Evolutionary conservation across 2,329 filamentous ascomycete genomes (phyloP).

Genomic region (Colletotrichum sp.): DNA sequence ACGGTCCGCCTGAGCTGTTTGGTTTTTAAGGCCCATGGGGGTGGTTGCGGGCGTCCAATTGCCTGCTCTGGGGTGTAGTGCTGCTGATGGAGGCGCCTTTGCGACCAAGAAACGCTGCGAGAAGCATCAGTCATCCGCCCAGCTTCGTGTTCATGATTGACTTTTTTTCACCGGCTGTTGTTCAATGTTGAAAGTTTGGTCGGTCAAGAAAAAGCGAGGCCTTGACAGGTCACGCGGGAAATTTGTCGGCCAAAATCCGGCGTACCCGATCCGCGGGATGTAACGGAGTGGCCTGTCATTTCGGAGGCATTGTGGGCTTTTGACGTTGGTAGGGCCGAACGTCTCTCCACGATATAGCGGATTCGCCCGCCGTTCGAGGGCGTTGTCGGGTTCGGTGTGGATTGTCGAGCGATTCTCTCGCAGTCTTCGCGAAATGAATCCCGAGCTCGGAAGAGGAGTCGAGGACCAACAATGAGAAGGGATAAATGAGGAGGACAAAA

Average conservation of each 20-base stretch:
- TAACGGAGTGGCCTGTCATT: conserved; percentile 10
- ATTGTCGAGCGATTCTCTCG: not conserved
- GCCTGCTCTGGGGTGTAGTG: not conserved
- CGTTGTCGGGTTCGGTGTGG: not conserved
- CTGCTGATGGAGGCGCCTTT: not conserved
- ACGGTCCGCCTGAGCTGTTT: conserved; percentile 10
- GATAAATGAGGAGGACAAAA: not conserved
- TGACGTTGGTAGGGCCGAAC: conserved; percentile 14
- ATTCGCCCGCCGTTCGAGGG: not conserved
- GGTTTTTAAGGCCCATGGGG: not conserved
- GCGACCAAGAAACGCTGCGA: not conserved
- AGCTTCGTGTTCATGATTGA: not conserved
- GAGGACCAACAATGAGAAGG: not conserved
- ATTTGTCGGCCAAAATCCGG: conserved; percentile 15
- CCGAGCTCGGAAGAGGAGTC: not conserved
- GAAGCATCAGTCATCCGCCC: not conserved
- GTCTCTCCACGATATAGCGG: conserved; percentile 14
- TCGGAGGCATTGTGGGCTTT: conserved; percentile 19
- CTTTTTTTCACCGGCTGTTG: not conserved
- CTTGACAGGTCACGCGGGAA: not conserved
- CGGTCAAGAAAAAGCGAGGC: not conserved
- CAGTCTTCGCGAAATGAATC: not conserved
- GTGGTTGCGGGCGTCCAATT: not conserved
- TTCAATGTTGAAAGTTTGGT: not conserved
- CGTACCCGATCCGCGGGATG: conserved; percentile 1